A percentile compares a stretch with the other conserved stretches of the same genome.
Evolutionary conservation across 208 protist genomes (phyloP).

Genomic region (Spongospora subterranea): DNA sequence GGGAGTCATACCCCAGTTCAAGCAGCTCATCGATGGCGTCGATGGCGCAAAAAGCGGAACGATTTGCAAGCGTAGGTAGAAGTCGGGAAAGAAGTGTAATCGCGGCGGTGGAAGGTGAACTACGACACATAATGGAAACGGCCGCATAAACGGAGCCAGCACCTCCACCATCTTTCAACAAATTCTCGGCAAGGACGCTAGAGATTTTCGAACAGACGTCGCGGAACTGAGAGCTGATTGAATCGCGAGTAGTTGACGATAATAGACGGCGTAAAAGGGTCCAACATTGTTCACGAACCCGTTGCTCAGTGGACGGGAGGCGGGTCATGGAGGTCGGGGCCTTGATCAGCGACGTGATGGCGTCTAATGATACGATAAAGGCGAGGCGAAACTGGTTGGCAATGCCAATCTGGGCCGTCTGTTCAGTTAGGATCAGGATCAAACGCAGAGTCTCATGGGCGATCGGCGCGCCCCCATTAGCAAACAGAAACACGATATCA

Average conservation of each 20-base stretch:
- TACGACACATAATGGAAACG: slow-evolving; percentile 35
- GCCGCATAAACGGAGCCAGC: background rate
- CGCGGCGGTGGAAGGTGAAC: background rate
- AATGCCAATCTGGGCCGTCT: background rate
- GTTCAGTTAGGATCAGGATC: background rate
- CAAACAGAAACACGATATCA: background rate
- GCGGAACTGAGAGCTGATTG: background rate
- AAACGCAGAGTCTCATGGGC: background rate
- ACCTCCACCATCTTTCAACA: background rate
- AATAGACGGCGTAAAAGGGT: background rate
- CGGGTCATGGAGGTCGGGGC: background rate
- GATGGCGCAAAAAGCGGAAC: background rate
- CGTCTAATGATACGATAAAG: background rate
- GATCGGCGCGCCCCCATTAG: background rate
- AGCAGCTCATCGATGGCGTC: slow-evolving; percentile 14
- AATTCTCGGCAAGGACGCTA: background rate
- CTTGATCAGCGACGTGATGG: background rate
- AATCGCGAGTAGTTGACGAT: background rate
- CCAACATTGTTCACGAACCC: background rate
- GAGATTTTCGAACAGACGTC: background rate
- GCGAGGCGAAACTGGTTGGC: background rate
- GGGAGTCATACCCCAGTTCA: background rate
- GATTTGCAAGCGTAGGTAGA: background rate
- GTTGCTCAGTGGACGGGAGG: background rate
- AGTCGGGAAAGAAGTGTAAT: background rate